phyloP scores from a whole-genome alignment of 2,329 filamentous ascomycete species.

The Tolypocladium album region DNA sequence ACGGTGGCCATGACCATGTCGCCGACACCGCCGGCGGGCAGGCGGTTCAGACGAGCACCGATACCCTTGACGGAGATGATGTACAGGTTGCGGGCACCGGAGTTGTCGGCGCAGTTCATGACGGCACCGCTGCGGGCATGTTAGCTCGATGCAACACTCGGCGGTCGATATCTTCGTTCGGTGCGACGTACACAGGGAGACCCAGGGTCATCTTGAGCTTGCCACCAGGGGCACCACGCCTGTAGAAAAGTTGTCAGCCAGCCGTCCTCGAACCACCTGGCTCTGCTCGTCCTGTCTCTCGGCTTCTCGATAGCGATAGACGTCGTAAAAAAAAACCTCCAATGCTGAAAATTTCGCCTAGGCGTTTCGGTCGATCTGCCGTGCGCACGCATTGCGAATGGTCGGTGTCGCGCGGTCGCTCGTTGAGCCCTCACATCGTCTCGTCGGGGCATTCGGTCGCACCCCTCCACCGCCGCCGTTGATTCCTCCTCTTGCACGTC shows the following conservation, averaged over 20 bases:
- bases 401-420: background rate
- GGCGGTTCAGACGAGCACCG: conserved; percentile 92
- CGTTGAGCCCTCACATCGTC: background rate
- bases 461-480: conserved; percentile 4
- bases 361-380: background rate
- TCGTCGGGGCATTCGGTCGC: background rate
- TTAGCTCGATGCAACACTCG: conserved; percentile 7
- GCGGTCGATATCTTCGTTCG: background rate
- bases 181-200: conserved; percentile 88
- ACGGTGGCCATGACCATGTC: conserved; percentile 99
- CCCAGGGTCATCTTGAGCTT: conserved; percentile 99
- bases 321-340: background rate
- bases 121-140: conserved; percentile 70
- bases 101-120: conserved; percentile 99
- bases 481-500: conserved; percentile 10
- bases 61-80: conserved; percentile 99
- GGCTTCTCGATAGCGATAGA: background rate
- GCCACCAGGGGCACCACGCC: conserved; percentile 92
- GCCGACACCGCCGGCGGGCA: conserved; percentile 93
- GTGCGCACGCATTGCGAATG: background rate
- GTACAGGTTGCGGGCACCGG: conserved; percentile 96
- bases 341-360: background rate
- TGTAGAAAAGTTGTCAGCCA: conserved; percentile 16
- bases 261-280: background rate
- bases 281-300: background rate